Conservation (phyloP, 2,329 filamentous ascomycete genomes). For the Botrytis tulipae region DNA sequence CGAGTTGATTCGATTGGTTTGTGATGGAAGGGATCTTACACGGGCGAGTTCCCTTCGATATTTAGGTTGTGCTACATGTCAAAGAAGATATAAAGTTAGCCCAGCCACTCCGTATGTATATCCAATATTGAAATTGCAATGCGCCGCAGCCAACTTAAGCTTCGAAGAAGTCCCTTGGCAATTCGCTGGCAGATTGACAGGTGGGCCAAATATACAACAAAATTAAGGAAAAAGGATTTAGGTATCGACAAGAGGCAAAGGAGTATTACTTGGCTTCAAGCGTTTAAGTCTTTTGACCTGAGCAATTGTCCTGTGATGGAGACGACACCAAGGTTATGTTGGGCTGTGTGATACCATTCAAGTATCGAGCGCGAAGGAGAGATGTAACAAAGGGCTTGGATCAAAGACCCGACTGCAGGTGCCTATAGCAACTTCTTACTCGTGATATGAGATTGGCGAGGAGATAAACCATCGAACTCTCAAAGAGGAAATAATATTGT, state of each 20-base stretch:
- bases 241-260: not conserved
- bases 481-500: not conserved
- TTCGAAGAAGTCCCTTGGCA: conserved; percentile 3
- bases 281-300: not conserved
- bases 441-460: not conserved
- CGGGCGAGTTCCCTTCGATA: conserved; percentile 27
- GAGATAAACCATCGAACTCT: not conserved
- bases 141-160: conserved; percentile 5
- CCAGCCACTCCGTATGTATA: conserved; percentile 10
- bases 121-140: conserved; percentile 16
- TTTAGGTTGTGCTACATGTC: conserved; percentile 26
- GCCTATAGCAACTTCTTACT: not conserved
- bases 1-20: not conserved
- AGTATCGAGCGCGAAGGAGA: not conserved
- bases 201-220: not conserved
- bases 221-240: not conserved
- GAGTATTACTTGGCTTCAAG: conserved; percentile 14
- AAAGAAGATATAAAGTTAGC: conserved; percentile 25
- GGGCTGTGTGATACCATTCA: conserved; percentile 6
- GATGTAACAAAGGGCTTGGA: conserved; percentile 16
- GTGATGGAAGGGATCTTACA: conserved; percentile 6
- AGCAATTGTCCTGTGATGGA: not conserved
- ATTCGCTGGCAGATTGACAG: conserved; percentile 11
- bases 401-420: conserved; percentile 14
- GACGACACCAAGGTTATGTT: conserved; percentile 4